phyloP scores from a whole-genome alignment of 2,329 filamentous ascomycete species.

The Periconia sp. region DNA sequence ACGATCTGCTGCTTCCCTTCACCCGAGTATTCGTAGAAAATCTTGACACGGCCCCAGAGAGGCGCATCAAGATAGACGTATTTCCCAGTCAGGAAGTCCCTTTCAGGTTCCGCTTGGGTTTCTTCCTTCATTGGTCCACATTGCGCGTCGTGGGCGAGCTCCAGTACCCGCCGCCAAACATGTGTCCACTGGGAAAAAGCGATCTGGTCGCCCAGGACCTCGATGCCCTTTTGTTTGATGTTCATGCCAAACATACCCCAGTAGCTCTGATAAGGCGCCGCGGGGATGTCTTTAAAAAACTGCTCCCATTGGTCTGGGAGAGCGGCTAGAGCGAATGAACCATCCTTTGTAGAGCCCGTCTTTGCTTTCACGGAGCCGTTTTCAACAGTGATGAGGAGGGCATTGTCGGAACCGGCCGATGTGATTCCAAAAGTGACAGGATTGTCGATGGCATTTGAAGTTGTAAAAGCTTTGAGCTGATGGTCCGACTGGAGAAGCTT shows the following conservation, averaged over 20 bases:
- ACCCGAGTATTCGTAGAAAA: slow-evolving; percentile 54
- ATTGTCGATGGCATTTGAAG: slow-evolving; percentile 36
- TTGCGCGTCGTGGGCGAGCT: slow-evolving; percentile 51
- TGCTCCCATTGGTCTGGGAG: slow-evolving; percentile 51
- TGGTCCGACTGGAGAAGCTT: slow-evolving; percentile 36
- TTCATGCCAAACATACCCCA: slow-evolving; percentile 53
- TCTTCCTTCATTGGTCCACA: slow-evolving; percentile 49
- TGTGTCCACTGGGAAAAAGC: slow-evolving; percentile 50
- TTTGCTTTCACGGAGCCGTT: slow-evolving; percentile 33
- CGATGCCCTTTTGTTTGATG: slow-evolving; percentile 52
- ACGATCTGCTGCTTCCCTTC: slow-evolving; percentile 50
- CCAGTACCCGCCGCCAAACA: slow-evolving; percentile 52
- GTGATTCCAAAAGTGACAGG: slow-evolving; percentile 39
- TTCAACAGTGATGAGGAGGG: slow-evolving; percentile 35
- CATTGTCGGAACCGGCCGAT: slow-evolving; percentile 35
- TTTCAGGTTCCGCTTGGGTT: slow-evolving; percentile 36
- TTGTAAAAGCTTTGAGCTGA: slow-evolving; percentile 40
- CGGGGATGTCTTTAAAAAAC: slow-evolving; percentile 48
- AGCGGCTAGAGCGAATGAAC: slow-evolving; percentile 44
- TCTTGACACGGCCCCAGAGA: slow-evolving; percentile 52
- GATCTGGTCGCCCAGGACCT: slow-evolving; percentile 50
- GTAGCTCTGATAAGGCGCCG: slow-evolving; percentile 49
- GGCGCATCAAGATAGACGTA: slow-evolving; percentile 52
- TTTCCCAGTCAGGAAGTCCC: slow-evolving; percentile 50
- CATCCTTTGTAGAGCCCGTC: slow-evolving; percentile 33